Evolutionary conservation across 192 early-diverging fungal genomes (phyloP), one percentile per base, ranked within the genome.

Genomic region (Coemansia sp.): DNA sequence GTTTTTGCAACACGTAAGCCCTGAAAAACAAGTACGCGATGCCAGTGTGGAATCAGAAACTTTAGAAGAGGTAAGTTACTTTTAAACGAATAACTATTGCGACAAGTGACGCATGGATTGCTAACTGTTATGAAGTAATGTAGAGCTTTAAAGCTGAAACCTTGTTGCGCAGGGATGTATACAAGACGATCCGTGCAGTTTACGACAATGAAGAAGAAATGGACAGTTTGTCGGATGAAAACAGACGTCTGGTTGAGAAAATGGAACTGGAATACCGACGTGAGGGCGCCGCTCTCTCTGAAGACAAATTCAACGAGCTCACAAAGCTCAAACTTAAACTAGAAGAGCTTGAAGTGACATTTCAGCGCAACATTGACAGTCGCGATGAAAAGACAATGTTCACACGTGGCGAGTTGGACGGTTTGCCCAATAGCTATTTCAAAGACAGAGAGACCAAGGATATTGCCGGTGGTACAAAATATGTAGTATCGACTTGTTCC

Each of bases 381-480:
- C 21, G 14, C 6, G 81, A 68, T 15, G 85, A 64, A 23, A 72
- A 73, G 37, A 67, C 75, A 41, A 48, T 64, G 57, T 67, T 83
- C 39, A 74, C 76, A 21, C 66, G 62, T 5, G 64, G 84, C 6
- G 85, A 91, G 61, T 70, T 91, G 27, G 88, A 84, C 14, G 90
- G 88, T 6, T 67, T 94, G 74, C 84, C 86, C 7, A 82, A 82
- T 19, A 83, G 78, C 45, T 91, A 86, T 63, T 72, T 90, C 15
- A 82, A 75, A 7, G 80, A 81, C 14, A 68, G 82, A 12, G 64
- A 64, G 25, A 87, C 72, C 19, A 61, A 70, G 23, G 72, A 67
- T 23, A 66, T 65, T 22, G 84, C 87, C 35, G 89, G 86, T 7
- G 60, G 69, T 6, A 68, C 62, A 19, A 82, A 85, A 52, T 89